Conservation (phyloP, 192 early-diverging fungal genomes). For the Rhizoclosmatium globosum region DNA sequence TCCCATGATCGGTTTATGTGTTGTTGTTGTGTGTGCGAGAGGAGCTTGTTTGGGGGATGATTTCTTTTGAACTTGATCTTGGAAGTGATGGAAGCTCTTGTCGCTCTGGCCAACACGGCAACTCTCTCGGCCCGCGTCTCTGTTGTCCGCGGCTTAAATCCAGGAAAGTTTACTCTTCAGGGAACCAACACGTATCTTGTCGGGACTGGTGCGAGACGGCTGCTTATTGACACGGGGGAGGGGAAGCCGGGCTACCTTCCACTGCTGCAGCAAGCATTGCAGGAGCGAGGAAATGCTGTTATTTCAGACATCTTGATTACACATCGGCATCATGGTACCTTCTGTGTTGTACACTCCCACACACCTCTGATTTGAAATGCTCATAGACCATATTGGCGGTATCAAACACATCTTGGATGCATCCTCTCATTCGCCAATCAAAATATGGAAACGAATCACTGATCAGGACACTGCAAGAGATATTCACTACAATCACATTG, state of each 20-base stretch:
- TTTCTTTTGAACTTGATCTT: background rate
- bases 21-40: background rate
- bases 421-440: background rate
- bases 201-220: slow-evolving; percentile 73
- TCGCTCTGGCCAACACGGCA: background rate
- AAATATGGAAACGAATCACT: slow-evolving; percentile 27
- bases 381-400: slow-evolving; percentile 79
- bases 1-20: slow-evolving; percentile 15
- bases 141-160: slow-evolving; percentile 76
- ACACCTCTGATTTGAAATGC: background rate
- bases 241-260: slow-evolving; percentile 75
- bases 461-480: slow-evolving; percentile 13
- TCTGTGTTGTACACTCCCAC: background rate
- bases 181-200: slow-evolving; percentile 91
- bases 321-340: slow-evolving; percentile 70
- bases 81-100: background rate
- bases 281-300: slow-evolving; percentile 44
- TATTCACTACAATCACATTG: slow-evolving; percentile 48
- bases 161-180: slow-evolving; percentile 80
- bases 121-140: slow-evolving; percentile 18
- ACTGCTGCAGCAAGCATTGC: slow-evolving; percentile 61
- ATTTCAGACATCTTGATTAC: slow-evolving; percentile 79
- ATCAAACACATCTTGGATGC: slow-evolving; percentile 39
- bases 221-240: slow-evolving; percentile 83
- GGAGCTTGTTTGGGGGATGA: background rate